phyloP scores from a whole-genome alignment of 2,329 filamentous ascomycete genomes.

The Colletotrichum cuscutae region DNA sequence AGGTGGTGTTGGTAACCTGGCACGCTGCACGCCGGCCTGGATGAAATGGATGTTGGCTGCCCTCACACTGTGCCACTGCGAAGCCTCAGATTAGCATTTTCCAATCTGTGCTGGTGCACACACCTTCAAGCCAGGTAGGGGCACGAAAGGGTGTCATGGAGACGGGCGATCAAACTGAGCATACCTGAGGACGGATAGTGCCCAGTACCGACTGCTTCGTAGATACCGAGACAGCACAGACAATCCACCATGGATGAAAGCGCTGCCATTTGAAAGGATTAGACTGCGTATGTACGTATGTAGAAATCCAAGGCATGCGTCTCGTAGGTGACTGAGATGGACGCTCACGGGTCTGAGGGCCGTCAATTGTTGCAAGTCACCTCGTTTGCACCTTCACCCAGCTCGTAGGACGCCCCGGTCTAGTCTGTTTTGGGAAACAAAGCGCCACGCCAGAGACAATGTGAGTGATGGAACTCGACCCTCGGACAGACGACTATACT shows the following conservation, averaged over 20 bases:
- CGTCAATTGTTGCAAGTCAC: slow-evolving; percentile 7
- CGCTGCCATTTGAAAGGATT: neutral
- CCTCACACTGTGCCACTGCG: slow-evolving; percentile 28
- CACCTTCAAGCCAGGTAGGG: neutral
- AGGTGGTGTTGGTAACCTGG: neutral
- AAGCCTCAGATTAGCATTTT: slow-evolving; percentile 17
- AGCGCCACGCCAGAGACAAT: neutral
- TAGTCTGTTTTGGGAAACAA: slow-evolving; percentile 1
- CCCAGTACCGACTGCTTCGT: too few relatives aligned
- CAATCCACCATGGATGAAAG: too few relatives aligned
- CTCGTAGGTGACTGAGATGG: slow-evolving; percentile 8
- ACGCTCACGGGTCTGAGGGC: slow-evolving; percentile 13
- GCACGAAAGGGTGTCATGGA: neutral
- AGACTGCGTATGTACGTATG: neutral
- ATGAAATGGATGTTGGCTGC: slow-evolving; percentile 5
- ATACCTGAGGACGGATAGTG: neutral
- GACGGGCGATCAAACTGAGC: neutral
- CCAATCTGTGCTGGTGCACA: slow-evolving; percentile 8
- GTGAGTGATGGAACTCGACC: slow-evolving; percentile 17
- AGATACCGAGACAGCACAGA: neutral
- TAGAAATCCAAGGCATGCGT: neutral
- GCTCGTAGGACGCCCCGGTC: neutral
- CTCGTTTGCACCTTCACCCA: slow-evolving; percentile 13
- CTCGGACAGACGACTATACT: neutral
- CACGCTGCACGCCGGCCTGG: neutral